Percentiles rank a stretch among this genome's conserved stretches.
Conservation (phyloP, 192 early-diverging fungal genomes). For the Backusella australiensis region DNA sequence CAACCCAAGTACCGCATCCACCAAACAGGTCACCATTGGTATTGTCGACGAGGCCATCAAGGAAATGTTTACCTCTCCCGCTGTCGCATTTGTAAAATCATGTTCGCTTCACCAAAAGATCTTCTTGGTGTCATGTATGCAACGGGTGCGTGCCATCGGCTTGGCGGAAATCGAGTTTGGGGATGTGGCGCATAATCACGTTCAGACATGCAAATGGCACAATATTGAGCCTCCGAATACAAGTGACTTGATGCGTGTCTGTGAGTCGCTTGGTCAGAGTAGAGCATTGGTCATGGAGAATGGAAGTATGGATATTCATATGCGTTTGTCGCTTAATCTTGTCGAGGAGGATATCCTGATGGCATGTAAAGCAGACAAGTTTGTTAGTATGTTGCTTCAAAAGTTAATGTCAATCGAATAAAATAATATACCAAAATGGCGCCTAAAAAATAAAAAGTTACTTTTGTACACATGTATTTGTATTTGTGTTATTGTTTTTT, state of each 20-base stretch:
- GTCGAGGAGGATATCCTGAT: constrained; percentile 79
- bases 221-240: constrained; percentile 56
- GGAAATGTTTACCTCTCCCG: constrained; percentile 84
- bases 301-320: constrained; percentile 63
- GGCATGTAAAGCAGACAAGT: constrained; percentile 61
- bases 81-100: constrained; percentile 66
- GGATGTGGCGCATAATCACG: constrained; percentile 65
- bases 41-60: constrained; percentile 78
- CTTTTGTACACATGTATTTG: background rate
- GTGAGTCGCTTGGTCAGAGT: constrained; percentile 61
- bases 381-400: constrained; percentile 52
- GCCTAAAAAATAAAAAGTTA: background rate
- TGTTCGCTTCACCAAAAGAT: constrained; percentile 84
- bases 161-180: constrained; percentile 72
- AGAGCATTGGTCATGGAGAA: constrained; percentile 62
- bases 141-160: constrained; percentile 62
- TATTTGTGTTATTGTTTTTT: background rate
- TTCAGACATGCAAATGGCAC: constrained; percentile 67
- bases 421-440: background rate
- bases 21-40: constrained; percentile 56
- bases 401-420: constrained; percentile 7
- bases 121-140: constrained; percentile 74
- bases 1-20: constrained; percentile 6
- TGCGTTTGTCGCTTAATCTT: constrained; percentile 68
- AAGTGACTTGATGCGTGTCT: constrained; percentile 61